Evolutionary conservation across 768 basidiomycete species (phyloP).

Genomic region (Leccinum ochraceum): DNA sequence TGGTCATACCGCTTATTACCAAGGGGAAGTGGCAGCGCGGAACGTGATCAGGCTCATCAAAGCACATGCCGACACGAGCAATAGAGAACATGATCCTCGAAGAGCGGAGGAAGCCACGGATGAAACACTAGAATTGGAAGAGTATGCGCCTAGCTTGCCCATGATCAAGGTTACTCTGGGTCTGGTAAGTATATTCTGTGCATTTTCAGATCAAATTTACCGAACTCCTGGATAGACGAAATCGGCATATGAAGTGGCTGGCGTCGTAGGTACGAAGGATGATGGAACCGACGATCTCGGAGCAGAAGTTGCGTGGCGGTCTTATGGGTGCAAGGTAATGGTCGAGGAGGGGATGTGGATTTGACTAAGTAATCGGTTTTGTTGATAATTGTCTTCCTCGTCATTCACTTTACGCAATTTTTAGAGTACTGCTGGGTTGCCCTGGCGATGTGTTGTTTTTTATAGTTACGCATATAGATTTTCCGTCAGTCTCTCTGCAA

Average conservation of each 20-base stretch:
- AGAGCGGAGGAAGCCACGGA: neutral
- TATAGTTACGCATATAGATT: neutral
- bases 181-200: constrained; percentile 38
- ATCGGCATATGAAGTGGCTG: constrained; percentile 47
- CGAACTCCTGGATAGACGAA: constrained; percentile 33
- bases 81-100: neutral
- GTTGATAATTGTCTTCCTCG: neutral
- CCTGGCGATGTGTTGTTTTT: neutral
- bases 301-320: constrained; percentile 48
- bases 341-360: constrained; percentile 26
- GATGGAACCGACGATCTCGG: constrained; percentile 50
- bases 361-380: neutral
- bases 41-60: constrained; percentile 52
- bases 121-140: constrained; percentile 34
- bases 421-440: neutral
- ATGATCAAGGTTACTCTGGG: constrained; percentile 67
- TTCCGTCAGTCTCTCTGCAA: neutral
- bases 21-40: constrained; percentile 53
- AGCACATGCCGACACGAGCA: neutral
- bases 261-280: constrained; percentile 43
- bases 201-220: neutral
- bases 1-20: constrained; percentile 56
- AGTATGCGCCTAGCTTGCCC: constrained; percentile 47
- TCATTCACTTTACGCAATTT: neutral
- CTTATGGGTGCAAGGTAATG: constrained; percentile 42